phyloP scores from a whole-genome alignment of 2,329 filamentous ascomycete genomes.

The Penicillium sp. region DNA sequence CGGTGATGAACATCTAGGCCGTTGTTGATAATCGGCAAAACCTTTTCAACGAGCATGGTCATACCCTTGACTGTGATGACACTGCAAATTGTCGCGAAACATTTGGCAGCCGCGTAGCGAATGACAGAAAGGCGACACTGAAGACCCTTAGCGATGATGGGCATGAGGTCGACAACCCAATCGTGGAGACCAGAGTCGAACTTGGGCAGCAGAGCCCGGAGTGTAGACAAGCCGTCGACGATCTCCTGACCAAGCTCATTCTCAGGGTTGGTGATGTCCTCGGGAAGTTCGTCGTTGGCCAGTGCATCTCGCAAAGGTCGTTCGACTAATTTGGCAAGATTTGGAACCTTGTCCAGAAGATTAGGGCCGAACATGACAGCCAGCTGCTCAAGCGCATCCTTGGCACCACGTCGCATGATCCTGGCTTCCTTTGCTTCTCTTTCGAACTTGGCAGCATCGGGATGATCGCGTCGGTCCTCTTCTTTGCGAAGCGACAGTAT shows the following conservation, averaged over 20 bases:
- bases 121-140: conserved; percentile 89
- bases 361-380: conserved; percentile 75
- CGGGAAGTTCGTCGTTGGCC: conserved; percentile 65
- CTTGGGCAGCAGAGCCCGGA: conserved; percentile 91
- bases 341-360: conserved; percentile 81
- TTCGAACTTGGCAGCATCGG: conserved; percentile 87
- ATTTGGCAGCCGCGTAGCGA: conserved; percentile 95
- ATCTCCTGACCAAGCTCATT: conserved; percentile 83
- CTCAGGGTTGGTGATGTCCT: conserved; percentile 72
- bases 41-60: conserved; percentile 91
- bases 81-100: conserved; percentile 94
- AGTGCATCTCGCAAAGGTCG: conserved; percentile 76
- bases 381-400: conserved; percentile 88
- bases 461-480: conserved; percentile 90
- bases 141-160: conserved; percentile 81
- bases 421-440: conserved; percentile 84
- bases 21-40: conserved; percentile 89
- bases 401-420: conserved; percentile 88
- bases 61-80: conserved; percentile 94
- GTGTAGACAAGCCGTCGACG: conserved; percentile 88
- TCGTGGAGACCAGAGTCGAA: conserved; percentile 72
- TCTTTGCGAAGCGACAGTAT: conserved; percentile 96
- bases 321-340: conserved; percentile 78
- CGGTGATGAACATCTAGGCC: conserved; percentile 83
- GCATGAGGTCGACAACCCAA: conserved; percentile 81